Evolutionary conservation across 1,284 basidiomycete species (phyloP), one percentile per base, ranked within the genome.

Genomic region (Phylloporus sp.): DNA sequence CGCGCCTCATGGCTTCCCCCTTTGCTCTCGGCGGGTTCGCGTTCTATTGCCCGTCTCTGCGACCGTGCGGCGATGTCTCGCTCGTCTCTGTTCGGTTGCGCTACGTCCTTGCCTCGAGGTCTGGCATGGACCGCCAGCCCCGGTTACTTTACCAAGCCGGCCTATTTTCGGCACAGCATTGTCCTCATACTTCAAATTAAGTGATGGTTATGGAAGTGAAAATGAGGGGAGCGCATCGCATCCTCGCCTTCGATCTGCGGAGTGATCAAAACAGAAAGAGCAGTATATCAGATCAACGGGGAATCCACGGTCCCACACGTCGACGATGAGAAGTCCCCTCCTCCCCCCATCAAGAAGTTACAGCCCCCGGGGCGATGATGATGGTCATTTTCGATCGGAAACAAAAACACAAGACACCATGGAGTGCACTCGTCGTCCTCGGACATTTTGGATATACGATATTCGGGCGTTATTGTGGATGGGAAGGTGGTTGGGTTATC

Each of bases 171-270:
- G 60, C 61, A 57, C 54, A 37, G 42, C 46, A 55, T 28, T 39
- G 39, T 58, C 51, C 31, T 62, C 55, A 49, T 54, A 34, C 39
- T 49, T 74, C 63, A 70, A 72, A 74, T 72, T 72, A 61, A 63
- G 59, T 74, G 64, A 72, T 72, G 32, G 64, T 31, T 69, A 72
- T 75, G 71, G 71, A 74, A 68, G 70, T n/a, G n/a, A 64, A 54
- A 54, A 42, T 32, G 13, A 40, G 59, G 28, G 8, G 57, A 59
- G 60, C 49, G 58, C n/a, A n/a, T 63, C 56, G 44, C 60, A 46
- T 47, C 47, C 57, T 46, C 17, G 64, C 65, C 47, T 70, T 70
- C 70, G 70, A 69, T 73, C 66, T 72, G 73, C 64, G 73, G 68
- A 71, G 70, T 62, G 59, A 69, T 70, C 56, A 64, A 61, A 26